Base-by-base conservation (phyloP, 2,329 filamentous ascomycete genomes). In the Alternaria angustiovoidea region DNA sequence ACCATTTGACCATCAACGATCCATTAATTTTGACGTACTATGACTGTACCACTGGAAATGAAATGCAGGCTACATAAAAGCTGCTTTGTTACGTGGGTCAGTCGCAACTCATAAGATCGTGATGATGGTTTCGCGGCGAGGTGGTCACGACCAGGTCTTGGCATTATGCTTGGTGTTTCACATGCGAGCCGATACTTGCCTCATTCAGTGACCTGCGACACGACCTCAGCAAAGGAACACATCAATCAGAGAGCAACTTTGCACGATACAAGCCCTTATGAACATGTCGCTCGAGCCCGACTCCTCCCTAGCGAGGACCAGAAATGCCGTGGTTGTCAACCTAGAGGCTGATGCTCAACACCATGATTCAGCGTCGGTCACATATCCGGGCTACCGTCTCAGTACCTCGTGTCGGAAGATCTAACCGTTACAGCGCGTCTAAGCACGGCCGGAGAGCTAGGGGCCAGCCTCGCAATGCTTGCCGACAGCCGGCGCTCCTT, bases 161-260 rank as follows among this genome's bases (percentile, higher is more conserved):
- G 62, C 57, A 38, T 22, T 34, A 20, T 58, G 22, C 34, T 59
- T 51, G 44, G 49, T 34, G 62, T 64, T 64, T 64, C 62, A 43
- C 5, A 28, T 42, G 24, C 53, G 8, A 32, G 26, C 8, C 32
- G 51, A 53, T 54, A 42, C 59, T 8, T 61, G 48, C 60, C 57
- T 39, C 36, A 44, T 54, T 41, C 26, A 52, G 62, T 53, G 16
- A 38, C 12, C 28, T 55, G 55, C 44, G 57, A 63, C 56, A 49
- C 24, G 3, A 44, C 41, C 38, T 22, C n/a, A 53, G 32, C 54
- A 44, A 51, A 58, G 30, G 44, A 28, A 36, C 36, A 7, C 22
- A 26, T 28, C 16, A 12, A 53, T 8, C 24, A 30, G 12, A 34
- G 26, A 46, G 34, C n/a, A n/a, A 12, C 44, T 34, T 28, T 51